Evolutionary conservation across 441 rosid genomes (phyloP).

Genomic region (Capsella rubella): DNA sequence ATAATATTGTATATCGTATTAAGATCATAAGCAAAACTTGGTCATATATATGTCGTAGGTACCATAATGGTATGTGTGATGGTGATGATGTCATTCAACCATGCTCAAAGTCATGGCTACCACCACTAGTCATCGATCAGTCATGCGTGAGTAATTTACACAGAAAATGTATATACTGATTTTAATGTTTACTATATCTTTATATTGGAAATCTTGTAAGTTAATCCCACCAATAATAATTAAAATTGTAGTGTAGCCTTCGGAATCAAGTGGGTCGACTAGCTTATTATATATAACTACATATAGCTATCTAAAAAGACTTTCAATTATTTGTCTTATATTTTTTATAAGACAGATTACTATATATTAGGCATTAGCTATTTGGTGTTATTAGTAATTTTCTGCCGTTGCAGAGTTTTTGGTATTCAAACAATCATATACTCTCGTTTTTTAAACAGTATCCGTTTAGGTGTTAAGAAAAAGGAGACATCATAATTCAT

Average conservation of each 20-base stretch:
- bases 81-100: conserved; percentile 43
- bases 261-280: conserved; percentile 40
- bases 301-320: conserved; percentile 9
- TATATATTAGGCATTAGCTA: conserved; percentile 2
- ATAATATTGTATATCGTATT: not conserved
- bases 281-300: conserved; percentile 17
- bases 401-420: too few species aligned
- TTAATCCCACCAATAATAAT: conserved; percentile 20
- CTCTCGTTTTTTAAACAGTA: not conserved
- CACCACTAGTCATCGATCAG: conserved; percentile 20
- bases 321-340: conserved; percentile 25
- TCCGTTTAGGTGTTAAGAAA: not conserved
- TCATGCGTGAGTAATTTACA: conserved; percentile 19
- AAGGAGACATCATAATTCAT: not conserved
- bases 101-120: conserved; percentile 42
- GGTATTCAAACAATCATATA: not conserved
- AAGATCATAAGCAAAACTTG: not conserved
- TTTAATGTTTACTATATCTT: conserved; percentile 4
- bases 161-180: not conserved
- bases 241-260: conserved; percentile 26
- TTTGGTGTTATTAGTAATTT: not conserved
- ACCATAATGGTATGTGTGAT: not conserved
- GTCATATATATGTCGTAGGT: too few species aligned
- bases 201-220: conserved; percentile 37
- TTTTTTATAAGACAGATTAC: conserved; percentile 15